Conservation (phyloP, 2,329 filamentous ascomycete species). For the Knoxdaviesia proteae region DNA sequence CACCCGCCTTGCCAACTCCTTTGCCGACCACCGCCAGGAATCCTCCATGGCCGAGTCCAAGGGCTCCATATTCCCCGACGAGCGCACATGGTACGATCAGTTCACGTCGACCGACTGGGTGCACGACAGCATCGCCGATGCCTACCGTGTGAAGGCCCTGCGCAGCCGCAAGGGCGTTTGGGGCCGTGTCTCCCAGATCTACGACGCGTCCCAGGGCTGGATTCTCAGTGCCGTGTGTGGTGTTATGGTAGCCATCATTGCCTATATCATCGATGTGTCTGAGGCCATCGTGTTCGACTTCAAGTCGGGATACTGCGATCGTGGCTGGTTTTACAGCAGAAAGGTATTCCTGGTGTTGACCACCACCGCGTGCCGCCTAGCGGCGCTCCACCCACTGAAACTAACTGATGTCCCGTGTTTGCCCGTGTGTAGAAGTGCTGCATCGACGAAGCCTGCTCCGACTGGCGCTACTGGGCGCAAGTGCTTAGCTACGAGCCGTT, state of each 20-base stretch:
- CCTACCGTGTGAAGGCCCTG: conserved; percentile 68
- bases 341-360: conserved; percentile 22
- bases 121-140: conserved; percentile 88
- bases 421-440: conserved; percentile 23
- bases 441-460: conserved; percentile 31
- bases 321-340: conserved; percentile 52
- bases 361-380: not conserved
- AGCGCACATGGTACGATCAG: conserved; percentile 96
- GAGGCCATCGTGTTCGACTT: conserved; percentile 74
- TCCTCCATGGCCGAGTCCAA: conserved; percentile 40
- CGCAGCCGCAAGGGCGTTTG: conserved; percentile 64
- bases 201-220: conserved; percentile 87
- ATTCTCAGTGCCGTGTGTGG: conserved; percentile 80
- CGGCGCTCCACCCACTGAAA: conserved; percentile 3
- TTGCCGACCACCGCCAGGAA: conserved; percentile 31
- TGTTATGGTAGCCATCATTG: conserved; percentile 62
- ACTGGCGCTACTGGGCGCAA: conserved; percentile 36
- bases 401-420: conserved; percentile 4
- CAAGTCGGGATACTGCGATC: conserved; percentile 70
- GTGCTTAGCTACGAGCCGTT: conserved; percentile 22
- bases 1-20: conserved; percentile 38
- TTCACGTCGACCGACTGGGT: conserved; percentile 98
- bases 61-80: conserved; percentile 48
- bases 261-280: conserved; percentile 74
- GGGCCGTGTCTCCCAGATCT: conserved; percentile 54